phyloP scores from a whole-genome alignment of 1,139 yeast genomes.

The Protomyces inouyei region DNA sequence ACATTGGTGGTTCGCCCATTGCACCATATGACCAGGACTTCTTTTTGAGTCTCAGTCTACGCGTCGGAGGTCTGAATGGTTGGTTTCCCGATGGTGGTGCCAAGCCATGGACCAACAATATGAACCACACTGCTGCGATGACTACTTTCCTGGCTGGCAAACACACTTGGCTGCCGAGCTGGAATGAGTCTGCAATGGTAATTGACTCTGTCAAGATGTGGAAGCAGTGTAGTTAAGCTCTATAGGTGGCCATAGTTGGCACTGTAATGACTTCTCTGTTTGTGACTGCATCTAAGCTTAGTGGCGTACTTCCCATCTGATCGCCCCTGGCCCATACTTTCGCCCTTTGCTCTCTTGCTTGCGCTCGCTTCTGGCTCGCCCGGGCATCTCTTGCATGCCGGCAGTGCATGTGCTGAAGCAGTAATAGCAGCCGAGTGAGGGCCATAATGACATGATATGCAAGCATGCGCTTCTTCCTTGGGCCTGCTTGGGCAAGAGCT shows the following conservation, averaged over 20 bases:
- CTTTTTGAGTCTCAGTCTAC: slow-evolving; percentile 28
- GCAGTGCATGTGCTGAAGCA: too few species aligned
- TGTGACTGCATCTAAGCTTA: too few species aligned
- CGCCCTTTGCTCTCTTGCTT: too few species aligned
- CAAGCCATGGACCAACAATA: slow-evolving; percentile 27
- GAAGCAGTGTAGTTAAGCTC: slow-evolving; percentile 10
- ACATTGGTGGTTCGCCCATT: slow-evolving; percentile 15
- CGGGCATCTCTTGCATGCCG: too few species aligned
- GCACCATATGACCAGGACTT: slow-evolving; percentile 32
- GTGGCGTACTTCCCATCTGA: too few species aligned
- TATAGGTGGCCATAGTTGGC: neutral
- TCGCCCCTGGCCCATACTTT: too few species aligned
- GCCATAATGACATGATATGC: too few species aligned
- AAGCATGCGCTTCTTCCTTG: neutral
- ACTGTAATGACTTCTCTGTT: neutral
- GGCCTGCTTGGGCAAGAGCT: neutral
- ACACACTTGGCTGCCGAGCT: neutral
- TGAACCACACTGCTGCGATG: slow-evolving; percentile 26
- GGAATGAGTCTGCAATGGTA: slow-evolving; percentile 5
- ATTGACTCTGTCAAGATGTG: slow-evolving; percentile 24
- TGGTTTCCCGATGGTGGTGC: slow-evolving; percentile 29
- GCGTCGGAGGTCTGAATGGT: slow-evolving; percentile 31
- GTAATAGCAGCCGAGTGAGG: too few species aligned
- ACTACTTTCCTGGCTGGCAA: neutral
- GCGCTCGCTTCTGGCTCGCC: too few species aligned